Percentiles rank a stretch among this genome's conserved stretches.
These are phyloP conservation scores for Vitis labrusca DNA, from an alignment of 164 flowering plant species.

Conservation along the genomic window DNA sequence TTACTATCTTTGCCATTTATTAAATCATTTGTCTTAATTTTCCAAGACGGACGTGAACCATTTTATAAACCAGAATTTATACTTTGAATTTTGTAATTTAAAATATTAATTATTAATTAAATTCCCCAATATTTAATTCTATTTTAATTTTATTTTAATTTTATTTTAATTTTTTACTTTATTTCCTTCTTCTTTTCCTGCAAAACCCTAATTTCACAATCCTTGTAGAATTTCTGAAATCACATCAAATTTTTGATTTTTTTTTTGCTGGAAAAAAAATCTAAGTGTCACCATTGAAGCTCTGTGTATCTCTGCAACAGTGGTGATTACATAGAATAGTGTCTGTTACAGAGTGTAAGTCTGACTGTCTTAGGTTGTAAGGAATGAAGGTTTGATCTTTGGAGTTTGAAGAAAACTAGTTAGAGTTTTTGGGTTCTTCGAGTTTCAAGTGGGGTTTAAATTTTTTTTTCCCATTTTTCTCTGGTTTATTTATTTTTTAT, in stretches of 20 bases:
- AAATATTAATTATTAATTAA: conserved; percentile 37
- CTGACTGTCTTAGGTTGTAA: conserved; percentile 6
- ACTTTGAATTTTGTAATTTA: conserved; percentile 46
- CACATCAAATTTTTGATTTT: conserved; percentile 5
- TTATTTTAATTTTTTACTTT: conserved; percentile 24
- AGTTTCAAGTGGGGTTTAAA: conserved; percentile 3
- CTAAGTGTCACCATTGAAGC: conserved; percentile 16
- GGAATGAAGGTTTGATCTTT: conserved; percentile 1
- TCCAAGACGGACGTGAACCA: conserved; percentile 64
- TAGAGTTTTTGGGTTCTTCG: conserved; percentile 4
- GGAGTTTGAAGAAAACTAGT: neutral
- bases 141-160: conserved; percentile 15
- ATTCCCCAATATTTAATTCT: conserved; percentile 28
- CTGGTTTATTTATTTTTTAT: too few species aligned
- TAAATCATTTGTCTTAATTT: conserved; percentile 40
- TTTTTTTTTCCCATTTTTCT: too few species aligned
- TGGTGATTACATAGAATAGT: conserved; percentile 10
- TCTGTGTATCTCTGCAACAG: conserved; percentile 30
- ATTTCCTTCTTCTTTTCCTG: conserved; percentile 36
- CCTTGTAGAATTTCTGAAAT: conserved; percentile 15
- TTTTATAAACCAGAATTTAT: conserved; percentile 57
- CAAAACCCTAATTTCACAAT: conserved; percentile 53
- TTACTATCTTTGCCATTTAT: conserved; percentile 18
- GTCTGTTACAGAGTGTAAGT: conserved; percentile 12
- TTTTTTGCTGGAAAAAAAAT: conserved; percentile 13